A percentile compares a stretch with the other conserved stretches of the same genome.
Evolutionary conservation across 169 alveolate genomes (phyloP).

Genomic region (Cystoisospora suis): DNA sequence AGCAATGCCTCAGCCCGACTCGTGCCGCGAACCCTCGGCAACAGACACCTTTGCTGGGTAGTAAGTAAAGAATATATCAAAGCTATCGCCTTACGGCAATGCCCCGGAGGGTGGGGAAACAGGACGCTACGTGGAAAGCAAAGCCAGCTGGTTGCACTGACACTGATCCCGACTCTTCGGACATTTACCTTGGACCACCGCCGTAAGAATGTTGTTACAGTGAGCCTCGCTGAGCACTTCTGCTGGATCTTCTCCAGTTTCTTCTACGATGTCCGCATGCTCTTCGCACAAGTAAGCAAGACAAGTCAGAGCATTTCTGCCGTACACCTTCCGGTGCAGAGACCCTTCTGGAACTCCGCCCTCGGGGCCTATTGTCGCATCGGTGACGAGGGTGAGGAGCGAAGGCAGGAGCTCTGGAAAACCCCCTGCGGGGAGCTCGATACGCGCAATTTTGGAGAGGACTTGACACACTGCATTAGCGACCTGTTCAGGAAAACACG

Average conservation of each 20-base stretch:
- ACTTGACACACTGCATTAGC: conserved; percentile 76
- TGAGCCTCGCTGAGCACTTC: conserved; percentile 67
- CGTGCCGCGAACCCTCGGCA: too few species aligned
- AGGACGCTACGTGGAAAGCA: too few species aligned
- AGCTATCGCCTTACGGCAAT: too few species aligned
- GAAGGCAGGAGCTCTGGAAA: conserved; percentile 73
- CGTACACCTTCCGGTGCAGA: conserved; percentile 52
- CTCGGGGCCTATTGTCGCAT: not conserved
- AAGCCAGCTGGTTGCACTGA: too few species aligned
- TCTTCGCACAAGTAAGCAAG: conserved; percentile 76
- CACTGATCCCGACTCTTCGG: too few species aligned
- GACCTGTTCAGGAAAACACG: too few species aligned
- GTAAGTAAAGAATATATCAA: too few species aligned
- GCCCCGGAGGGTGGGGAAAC: too few species aligned
- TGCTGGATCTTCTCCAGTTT: conserved; percentile 64
- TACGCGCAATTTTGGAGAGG: conserved; percentile 73
- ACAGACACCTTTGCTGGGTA: too few species aligned
- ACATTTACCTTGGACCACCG: conserved; percentile 69
- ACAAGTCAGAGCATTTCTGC: conserved; percentile 70
- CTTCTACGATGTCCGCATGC: conserved; percentile 69
- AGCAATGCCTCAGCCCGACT: not conserved
- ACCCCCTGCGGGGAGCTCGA: conserved; percentile 73
- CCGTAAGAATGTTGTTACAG: conserved; percentile 75
- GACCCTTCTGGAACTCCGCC: conserved; percentile 14
- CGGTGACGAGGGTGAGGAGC: conserved; percentile 38